phyloP scores from a whole-genome alignment of 2,329 filamentous ascomycete species.

The Xylaria sp. region DNA sequence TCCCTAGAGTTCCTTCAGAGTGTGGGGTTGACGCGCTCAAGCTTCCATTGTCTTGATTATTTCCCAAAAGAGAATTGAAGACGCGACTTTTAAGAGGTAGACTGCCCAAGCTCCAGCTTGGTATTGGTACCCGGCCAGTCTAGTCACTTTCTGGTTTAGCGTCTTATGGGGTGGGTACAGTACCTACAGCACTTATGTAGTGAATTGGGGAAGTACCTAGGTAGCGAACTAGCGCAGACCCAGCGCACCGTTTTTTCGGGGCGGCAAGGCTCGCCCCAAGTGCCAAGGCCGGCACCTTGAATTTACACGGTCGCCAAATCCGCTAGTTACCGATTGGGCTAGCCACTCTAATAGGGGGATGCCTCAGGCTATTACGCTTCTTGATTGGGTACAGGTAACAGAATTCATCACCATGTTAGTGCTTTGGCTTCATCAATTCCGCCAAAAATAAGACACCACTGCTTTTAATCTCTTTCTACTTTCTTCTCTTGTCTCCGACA shows the following conservation, averaged over 20 bases:
- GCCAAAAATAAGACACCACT: not conserved
- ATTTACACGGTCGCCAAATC: not conserved
- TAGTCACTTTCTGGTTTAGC: not conserved
- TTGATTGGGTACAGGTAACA: too few relatives aligned
- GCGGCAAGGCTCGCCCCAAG: conserved; percentile 3
- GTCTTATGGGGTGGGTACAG: not conserved
- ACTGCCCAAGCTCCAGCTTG: not conserved
- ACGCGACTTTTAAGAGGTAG: conserved; percentile 2
- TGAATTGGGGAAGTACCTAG: too few relatives aligned
- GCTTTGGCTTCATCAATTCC: conserved; percentile 15
- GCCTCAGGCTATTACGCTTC: not conserved
- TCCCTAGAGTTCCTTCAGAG: not conserved
- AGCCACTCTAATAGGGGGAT: conserved; percentile 8
- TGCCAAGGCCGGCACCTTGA: conserved; percentile 18
- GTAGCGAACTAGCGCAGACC: too few relatives aligned
- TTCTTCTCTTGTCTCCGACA: not conserved
- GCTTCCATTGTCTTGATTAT: not conserved
- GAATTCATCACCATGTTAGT: conserved; percentile 1
- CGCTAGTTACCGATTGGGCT: conserved; percentile 8
- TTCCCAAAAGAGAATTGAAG: not conserved
- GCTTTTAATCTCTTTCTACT: conserved; percentile 3
- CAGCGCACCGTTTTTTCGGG: not conserved
- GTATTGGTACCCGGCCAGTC: not conserved
- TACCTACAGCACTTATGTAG: too few relatives aligned
- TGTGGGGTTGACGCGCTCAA: conserved; percentile 23